These are phyloP conservation scores for Toxicodendron radicans DNA, from an alignment of 345 rosid genomes.

Conservation along the genomic window DNA sequence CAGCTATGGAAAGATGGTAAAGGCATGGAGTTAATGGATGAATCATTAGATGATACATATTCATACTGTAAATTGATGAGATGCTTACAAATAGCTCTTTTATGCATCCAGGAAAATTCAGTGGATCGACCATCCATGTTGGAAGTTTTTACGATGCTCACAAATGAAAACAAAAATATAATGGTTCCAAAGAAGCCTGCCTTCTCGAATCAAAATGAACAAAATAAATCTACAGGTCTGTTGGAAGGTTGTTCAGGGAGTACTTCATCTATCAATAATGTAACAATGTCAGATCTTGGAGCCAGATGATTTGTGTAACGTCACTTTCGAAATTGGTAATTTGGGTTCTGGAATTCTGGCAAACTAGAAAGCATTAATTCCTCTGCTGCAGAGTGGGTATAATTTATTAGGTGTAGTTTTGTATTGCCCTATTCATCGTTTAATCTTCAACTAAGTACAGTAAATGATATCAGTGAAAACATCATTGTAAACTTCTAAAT, in stretches of 20 bases:
- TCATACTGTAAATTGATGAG: neutral
- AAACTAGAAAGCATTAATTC: too few species aligned
- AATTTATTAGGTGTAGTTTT: too few species aligned
- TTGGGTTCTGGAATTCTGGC: too few species aligned
- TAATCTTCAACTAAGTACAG: too few species aligned
- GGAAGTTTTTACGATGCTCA: too few species aligned
- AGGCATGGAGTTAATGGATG: slow-evolving; percentile 8
- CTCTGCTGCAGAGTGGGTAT: too few species aligned
- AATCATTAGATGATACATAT: neutral
- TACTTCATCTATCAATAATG: neutral
- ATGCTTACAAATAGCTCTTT: neutral
- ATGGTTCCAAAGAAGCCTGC: neutral
- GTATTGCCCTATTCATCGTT: too few species aligned
- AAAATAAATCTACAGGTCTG: neutral
- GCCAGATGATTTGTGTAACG: neutral
- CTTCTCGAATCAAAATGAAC: too few species aligned
- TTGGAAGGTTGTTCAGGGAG: neutral
- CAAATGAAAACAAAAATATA: neutral
- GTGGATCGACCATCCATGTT: too few species aligned
- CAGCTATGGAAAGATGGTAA: neutral
- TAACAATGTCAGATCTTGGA: neutral
- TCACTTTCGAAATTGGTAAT: too few species aligned
- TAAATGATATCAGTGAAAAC: too few species aligned
- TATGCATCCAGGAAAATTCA: neutral
- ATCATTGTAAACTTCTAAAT: too few species aligned